phyloP scores from a whole-genome alignment of 805 yeast species.

The Candida argentea region DNA sequence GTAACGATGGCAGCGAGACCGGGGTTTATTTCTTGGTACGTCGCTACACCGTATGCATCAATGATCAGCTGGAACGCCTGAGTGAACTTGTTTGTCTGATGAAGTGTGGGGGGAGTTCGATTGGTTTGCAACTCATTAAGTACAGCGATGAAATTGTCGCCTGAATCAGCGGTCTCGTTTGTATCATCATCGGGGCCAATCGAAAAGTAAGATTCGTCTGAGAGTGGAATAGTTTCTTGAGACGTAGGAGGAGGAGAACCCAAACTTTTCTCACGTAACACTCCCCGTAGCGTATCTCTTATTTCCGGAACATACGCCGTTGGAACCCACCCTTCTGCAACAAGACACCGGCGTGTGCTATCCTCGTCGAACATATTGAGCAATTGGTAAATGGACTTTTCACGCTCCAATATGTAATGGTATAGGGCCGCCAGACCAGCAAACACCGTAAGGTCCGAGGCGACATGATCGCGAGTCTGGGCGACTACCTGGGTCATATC shows the following conservation, averaged over 20 bases:
- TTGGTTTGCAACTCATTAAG: constrained; percentile 59
- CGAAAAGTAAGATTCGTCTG: constrained; percentile 10
- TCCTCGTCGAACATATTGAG: constrained; percentile 65
- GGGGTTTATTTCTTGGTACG: constrained; percentile 92
- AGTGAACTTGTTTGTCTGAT: constrained; percentile 90
- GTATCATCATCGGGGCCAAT: constrained; percentile 13
- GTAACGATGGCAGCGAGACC: constrained; percentile 92
- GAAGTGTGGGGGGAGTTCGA: constrained; percentile 89
- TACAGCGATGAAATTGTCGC: constrained; percentile 14
- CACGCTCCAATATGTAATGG: constrained; percentile 34
- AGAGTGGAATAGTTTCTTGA: constrained; percentile 8
- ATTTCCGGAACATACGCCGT: constrained; percentile 33
- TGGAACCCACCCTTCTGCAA: constrained; percentile 73
- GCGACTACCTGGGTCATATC: constrained; percentile 25
- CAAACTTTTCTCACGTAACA: constrained; percentile 31
- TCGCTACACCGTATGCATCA: constrained; percentile 91
- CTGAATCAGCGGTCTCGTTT: constrained; percentile 3
- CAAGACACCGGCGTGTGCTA: constrained; percentile 51
- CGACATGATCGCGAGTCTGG: constrained; percentile 25
- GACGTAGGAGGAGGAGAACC: no score
- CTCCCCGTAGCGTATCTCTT: constrained; percentile 29
- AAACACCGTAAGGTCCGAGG: constrained; percentile 26
- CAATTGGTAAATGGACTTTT: constrained; percentile 46
- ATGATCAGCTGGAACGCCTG: constrained; percentile 86
- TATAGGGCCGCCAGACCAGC: constrained; percentile 26